phyloP scores from a whole-genome alignment of 2,329 filamentous ascomycete species.

The Colletotrichum sp. region DNA sequence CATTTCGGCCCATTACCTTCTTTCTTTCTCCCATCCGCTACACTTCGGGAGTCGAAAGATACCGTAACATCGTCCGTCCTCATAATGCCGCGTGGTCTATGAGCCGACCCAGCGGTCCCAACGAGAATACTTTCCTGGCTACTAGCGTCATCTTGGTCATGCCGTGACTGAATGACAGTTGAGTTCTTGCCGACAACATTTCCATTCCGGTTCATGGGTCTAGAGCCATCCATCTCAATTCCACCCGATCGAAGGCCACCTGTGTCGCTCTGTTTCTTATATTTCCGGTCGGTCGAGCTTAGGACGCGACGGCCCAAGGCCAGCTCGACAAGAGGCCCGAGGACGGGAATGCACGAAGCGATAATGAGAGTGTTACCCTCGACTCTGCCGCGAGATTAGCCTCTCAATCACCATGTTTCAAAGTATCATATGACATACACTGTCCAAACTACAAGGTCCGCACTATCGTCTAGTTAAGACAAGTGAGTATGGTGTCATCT shows the following conservation, averaged over 20 bases:
- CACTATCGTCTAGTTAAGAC: not conserved
- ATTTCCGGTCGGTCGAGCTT: not conserved
- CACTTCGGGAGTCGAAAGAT: not conserved
- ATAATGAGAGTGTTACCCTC: slow-evolving; percentile 5
- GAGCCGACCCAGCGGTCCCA: not conserved
- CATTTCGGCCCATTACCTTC: not conserved
- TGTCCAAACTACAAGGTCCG: slow-evolving; percentile 1
- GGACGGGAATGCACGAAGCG: not conserved
- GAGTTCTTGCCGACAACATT: not conserved
- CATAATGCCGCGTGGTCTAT: not conserved
- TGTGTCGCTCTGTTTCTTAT: not conserved
- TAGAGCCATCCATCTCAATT: not conserved
- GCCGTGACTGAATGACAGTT: not conserved
- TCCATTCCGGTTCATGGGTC: not conserved
- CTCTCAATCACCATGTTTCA: not conserved
- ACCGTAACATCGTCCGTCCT: not conserved
- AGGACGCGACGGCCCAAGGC: not conserved
- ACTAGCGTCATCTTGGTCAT: not conserved
- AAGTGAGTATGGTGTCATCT: not conserved
- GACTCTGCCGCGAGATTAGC: not conserved
- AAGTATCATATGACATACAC: not conserved
- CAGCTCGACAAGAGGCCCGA: not conserved
- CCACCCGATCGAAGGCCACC: not conserved
- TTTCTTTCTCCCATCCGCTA: not conserved
- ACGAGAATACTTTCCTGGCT: not conserved